phyloP scores from a whole-genome alignment of 2,329 filamentous ascomycete genomes.

The Diplodia scrobiculata region DNA sequence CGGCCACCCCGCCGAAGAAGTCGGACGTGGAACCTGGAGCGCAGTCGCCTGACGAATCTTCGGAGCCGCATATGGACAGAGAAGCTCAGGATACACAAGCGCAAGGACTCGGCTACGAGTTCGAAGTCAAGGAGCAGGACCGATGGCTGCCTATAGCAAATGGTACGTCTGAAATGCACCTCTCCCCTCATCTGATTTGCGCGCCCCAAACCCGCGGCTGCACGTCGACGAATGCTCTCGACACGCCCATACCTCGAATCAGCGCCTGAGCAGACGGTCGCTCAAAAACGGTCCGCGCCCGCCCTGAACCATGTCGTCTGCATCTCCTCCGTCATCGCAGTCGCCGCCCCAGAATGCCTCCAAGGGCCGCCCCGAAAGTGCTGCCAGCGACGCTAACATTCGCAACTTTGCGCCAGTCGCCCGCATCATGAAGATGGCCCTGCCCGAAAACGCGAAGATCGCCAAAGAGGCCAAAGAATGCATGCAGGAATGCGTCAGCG shows the following conservation, averaged over 20 bases:
- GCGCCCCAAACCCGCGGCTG: conserved; percentile 39
- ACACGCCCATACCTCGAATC: conserved; percentile 54
- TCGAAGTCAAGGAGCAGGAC: conserved; percentile 99
- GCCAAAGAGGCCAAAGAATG: conserved; percentile 99
- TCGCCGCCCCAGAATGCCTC: conserved; percentile 40
- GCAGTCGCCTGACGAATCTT: conserved; percentile 82
- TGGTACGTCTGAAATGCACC: conserved; percentile 70
- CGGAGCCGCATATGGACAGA: conserved; percentile 86
- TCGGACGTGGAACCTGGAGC: conserved; percentile 84
- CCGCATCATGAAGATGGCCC: conserved; percentile 96
- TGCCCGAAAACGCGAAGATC: conserved; percentile 98
- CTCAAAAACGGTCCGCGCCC: conserved; percentile 45
- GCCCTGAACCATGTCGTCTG: conserved; percentile 50
- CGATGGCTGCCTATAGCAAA: conserved; percentile 99
- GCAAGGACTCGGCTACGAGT: conserved; percentile 79
- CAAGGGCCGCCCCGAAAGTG: conserved; percentile 39
- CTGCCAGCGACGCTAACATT: conserved; percentile 82
- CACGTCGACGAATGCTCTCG: conserved; percentile 49
- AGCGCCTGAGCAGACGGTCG: conserved; percentile 34
- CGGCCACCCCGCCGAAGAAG: conserved; percentile 87
- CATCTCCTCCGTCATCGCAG: conserved; percentile 45
- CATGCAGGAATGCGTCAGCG: conserved; percentile 99
- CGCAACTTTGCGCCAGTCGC: conserved; percentile 94
- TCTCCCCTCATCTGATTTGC: conserved; percentile 44
- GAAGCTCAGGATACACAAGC: conserved; percentile 77